Base-by-base conservation (phyloP, 2,329 filamentous ascomycete species). In the Pyrenophora graminea region DNA sequence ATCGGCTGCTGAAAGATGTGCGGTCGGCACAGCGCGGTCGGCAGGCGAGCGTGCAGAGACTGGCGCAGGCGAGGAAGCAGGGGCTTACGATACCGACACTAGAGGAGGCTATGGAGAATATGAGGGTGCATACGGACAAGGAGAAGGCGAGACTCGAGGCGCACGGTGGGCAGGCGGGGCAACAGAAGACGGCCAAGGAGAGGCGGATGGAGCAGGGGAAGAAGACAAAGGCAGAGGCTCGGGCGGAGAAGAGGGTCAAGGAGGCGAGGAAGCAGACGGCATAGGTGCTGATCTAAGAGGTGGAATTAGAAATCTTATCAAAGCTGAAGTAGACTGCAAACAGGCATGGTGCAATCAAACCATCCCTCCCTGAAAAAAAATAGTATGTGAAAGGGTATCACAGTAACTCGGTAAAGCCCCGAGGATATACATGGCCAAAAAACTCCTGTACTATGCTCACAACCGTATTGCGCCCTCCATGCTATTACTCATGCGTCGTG, bases 1-100 rank as follows among this genome's bases (percentile, higher is more conserved):
- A 84, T 70, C 81, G 81, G 48, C 74, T 77, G 27, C 76, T 75
- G 31, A 90, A 89, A 72, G 77, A 82, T 34, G 78, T 82, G 60
- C 76, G 84, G 45, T 76, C 77, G 53, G 73, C 76, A n/a, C 67
- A 69, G 6, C 58, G 58, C 30, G 72, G 73, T 7, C 57, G 71
- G 15, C 25, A 49, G 13, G 54, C 58, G 17, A 72, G 70, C 39
- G 50, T 63, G 33, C 48, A 61, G 43, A 54, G 72, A 55, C 27
- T 74, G 39, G 57, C 57, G 32, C 55, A 59, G 43, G 70, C 68
- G 23, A 51, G 52, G 57, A 64, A 57, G 37, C 63, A 67, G 42
- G 68, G 66, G 2, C 30, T 62, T 9, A 36, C 51, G 45, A 66
- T 72, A 23, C 70, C 69, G 8, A 62, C 53, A 38, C 39, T 73